Evolutionary conservation across 2,329 filamentous ascomycete genomes (phyloP), one percentile per base, ranked within the genome.

Genomic region (Endothia cerciana): DNA sequence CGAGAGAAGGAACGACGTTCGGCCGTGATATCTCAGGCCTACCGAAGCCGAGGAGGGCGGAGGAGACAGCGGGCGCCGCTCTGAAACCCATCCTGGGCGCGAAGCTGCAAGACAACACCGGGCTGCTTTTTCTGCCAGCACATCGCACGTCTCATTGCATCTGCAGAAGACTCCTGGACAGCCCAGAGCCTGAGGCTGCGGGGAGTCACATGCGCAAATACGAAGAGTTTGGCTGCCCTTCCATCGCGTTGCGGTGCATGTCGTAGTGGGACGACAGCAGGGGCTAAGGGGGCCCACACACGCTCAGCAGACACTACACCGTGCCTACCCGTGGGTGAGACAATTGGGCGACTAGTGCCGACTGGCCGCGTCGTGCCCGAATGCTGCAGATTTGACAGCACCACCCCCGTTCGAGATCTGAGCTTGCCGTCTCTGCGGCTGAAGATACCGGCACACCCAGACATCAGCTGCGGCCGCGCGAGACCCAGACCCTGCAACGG

Each of bases 301-400:
- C 8, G 51, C 51, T 36, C 28, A 33, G 28, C 51, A 55, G 51
- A 55, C 53, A 28, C 43, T 30, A 36, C 51, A 15, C 3, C 6
- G 25, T 47, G 55, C 33, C 51, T 33, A 49, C 8, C 13, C 25
- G n/a, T 15, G 22, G 2, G 25, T 66, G 64, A 65, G 60, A 41
- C 40, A 38, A 63, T 49, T 47, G 30, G 61, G 40, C 65, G 61
- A 60, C 60, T 60, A 22, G 47, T 59, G 30, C 25, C 56, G 36
- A 36, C 43, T 38, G 55, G 45, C 63, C 47, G 38, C 63, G 47
- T 51, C 45, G 10, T 30, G 40, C 28, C 28, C 40, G 40, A 25
- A 33, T 40, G 45, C 41, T 15, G 49, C 45, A 45, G 10, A 40
- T 43, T n/a, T 33, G 41, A 61, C 56, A 61, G 13, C 8, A 55